Percentiles rank a stretch among this genome's conserved stretches.
Conservation (phyloP, 495 filamentous ascomycete species). For the Pyrenopolyporus hunteri region DNA sequence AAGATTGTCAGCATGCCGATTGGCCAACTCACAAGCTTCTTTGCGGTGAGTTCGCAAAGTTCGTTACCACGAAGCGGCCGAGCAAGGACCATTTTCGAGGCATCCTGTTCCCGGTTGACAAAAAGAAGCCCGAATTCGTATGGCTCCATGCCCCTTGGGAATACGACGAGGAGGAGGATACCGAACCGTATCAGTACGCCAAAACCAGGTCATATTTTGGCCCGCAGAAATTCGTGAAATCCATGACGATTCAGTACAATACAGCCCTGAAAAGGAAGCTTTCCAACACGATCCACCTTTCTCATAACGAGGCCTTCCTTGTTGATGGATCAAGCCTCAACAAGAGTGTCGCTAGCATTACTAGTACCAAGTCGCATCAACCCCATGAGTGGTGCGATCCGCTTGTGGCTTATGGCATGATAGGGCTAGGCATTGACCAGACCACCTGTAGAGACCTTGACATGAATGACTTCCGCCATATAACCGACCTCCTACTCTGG, state of each 20-base stretch:
- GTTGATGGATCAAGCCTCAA: conserved; percentile 38
- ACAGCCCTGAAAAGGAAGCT: background rate
- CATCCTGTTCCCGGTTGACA: conserved; percentile 39
- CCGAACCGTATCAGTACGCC: conserved; percentile 9
- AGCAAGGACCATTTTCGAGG: conserved; percentile 25
- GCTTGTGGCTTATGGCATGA: conserved; percentile 26
- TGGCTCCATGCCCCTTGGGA: conserved; percentile 35
- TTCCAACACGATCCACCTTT: conserved; percentile 12
- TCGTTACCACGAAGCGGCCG: conserved; percentile 21
- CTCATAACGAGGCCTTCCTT: conserved; percentile 21
- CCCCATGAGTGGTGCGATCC: conserved; percentile 35
- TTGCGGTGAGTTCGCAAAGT: conserved; percentile 31
- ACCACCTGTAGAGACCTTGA: conserved; percentile 33
- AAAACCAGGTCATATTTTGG: conserved; percentile 15
- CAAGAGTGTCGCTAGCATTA: conserved; percentile 21
- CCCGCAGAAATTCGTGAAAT: background rate
- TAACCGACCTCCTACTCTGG: conserved; percentile 39
- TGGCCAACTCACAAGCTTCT: conserved; percentile 44
- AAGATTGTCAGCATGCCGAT: conserved; percentile 38
- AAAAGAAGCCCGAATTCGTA: conserved; percentile 30
- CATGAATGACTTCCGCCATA: conserved; percentile 43
- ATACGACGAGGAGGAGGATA: conserved; percentile 10
- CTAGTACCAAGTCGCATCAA: conserved; percentile 4
- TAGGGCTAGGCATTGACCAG: conserved; percentile 15
- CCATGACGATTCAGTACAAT: background rate